Evolutionary conservation across 177 flowering plant genomes (phyloP).

Genomic region (Vitis hybrid): DNA sequence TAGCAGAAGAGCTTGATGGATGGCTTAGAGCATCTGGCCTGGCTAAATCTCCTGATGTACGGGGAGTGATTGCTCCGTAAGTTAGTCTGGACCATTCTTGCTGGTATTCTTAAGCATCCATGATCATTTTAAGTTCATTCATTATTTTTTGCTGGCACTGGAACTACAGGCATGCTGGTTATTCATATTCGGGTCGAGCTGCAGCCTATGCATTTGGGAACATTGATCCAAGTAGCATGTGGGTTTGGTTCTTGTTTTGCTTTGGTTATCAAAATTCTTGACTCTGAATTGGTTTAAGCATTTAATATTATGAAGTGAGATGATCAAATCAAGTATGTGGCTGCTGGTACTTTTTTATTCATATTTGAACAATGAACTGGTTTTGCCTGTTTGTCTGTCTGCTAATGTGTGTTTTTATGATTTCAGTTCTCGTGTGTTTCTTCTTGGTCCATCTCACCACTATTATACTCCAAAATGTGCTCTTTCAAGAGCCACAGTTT

Average conservation of each 20-base stretch:
- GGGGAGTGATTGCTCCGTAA: slow-evolving; percentile 99
- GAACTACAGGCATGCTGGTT: slow-evolving; percentile 89
- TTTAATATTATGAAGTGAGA: not conserved
- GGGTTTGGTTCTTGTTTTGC: slow-evolving; percentile 17
- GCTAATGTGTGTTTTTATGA: slow-evolving; percentile 18
- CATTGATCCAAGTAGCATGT: slow-evolving; percentile 89
- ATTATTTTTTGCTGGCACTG: slow-evolving; percentile 13
- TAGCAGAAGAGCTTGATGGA: slow-evolving; percentile 77
- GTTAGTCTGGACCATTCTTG: slow-evolving; percentile 20
- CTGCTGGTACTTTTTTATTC: no score
- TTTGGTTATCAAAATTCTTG: not conserved
- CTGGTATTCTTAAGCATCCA: not conserved
- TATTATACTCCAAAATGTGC: slow-evolving; percentile 97
- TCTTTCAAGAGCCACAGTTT: slow-evolving; percentile 79
- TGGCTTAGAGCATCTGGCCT: slow-evolving; percentile 78
- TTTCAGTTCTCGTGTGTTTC: slow-evolving; percentile 87
- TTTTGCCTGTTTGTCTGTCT: slow-evolving; percentile 1
- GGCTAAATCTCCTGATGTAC: slow-evolving; percentile 73
- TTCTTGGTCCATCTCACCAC: slow-evolving; percentile 98
- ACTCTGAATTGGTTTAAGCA: not conserved
- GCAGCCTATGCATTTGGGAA: slow-evolving; percentile 97
- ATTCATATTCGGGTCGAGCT: slow-evolving; percentile 93
- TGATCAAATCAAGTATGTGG: not conserved
- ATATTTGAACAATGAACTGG: no score
- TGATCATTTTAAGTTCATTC: not conserved